Conservation (phyloP, 305 asterid species). For the Rubia occidens region DNA sequence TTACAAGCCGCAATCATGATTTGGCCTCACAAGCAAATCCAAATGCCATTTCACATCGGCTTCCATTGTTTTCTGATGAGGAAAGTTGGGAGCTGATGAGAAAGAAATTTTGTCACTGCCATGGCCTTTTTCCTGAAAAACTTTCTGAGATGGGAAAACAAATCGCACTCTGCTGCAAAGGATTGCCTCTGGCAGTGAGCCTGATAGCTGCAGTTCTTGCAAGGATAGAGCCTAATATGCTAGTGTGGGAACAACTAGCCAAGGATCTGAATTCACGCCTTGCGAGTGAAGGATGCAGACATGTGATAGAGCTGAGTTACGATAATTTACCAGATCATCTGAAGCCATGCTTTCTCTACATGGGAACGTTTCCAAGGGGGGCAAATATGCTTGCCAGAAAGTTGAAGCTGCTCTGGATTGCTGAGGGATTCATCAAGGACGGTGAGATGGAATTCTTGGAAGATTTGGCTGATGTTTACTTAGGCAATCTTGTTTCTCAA, state of each 20-base stretch:
- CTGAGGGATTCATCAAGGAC: not conserved
- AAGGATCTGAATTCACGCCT: not conserved
- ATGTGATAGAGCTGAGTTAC: conserved; percentile 9
- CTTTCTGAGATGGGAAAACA: not conserved
- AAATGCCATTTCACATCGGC: not conserved
- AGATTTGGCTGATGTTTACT: not conserved
- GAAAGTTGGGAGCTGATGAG: conserved; percentile 12
- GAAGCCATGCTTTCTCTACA: conserved; percentile 14
- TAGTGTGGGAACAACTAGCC: not conserved
- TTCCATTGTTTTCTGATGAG: not conserved
- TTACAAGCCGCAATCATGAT: conserved; percentile 3
- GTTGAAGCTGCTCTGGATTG: conserved; percentile 6
- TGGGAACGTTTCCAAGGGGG: conserved; percentile 3
- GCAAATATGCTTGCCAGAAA: not conserved
- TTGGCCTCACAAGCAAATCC: not conserved
- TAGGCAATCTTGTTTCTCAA: not conserved
- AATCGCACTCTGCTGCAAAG: conserved; percentile 8
- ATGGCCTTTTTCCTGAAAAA: not conserved
- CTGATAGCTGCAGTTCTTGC: not conserved
- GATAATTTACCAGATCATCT: conserved; percentile 4
- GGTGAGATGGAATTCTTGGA: not conserved
- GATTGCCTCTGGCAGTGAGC: not conserved
- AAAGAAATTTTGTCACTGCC: not conserved
- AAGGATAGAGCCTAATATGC: not conserved
- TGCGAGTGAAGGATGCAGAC: not conserved